phyloP scores from a whole-genome alignment of 257 asterid genomes.

The Haberlea rhodopensis region DNA sequence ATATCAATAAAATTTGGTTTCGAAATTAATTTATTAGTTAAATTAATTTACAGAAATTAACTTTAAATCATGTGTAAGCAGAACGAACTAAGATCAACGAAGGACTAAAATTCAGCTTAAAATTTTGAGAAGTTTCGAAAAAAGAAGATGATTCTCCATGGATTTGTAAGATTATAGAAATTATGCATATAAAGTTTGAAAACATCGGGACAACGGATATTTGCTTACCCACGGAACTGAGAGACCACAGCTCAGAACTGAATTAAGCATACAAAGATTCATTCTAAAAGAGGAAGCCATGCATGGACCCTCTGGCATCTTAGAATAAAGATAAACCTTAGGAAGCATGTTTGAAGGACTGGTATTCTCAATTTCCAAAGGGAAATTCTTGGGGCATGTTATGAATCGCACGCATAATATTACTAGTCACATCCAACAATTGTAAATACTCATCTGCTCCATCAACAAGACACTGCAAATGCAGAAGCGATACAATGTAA shows the following conservation, averaged over 20 bases:
- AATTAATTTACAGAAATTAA: too few relatives aligned
- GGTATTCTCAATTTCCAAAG: slow-evolving; percentile 37
- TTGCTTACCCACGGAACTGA: slow-evolving; percentile 14
- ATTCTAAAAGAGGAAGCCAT: slow-evolving; percentile 3
- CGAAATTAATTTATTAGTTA: too few relatives aligned
- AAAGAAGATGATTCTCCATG: too few relatives aligned
- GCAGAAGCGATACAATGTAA: slow-evolving; percentile 5
- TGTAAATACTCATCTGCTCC: slow-evolving; percentile 97
- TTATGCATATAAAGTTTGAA: too few relatives aligned
- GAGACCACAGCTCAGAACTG: neutral
- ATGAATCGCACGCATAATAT: slow-evolving; percentile 54
- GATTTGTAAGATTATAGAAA: too few relatives aligned
- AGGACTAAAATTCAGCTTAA: too few relatives aligned
- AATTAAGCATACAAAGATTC: slow-evolving; percentile 10
- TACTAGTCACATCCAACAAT: slow-evolving; percentile 84
- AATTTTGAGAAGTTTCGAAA: too few relatives aligned
- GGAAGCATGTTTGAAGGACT: slow-evolving; percentile 6
- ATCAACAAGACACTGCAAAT: slow-evolving; percentile 73
- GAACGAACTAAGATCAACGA: too few relatives aligned
- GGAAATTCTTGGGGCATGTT: slow-evolving; percentile 53
- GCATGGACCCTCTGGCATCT: slow-evolving; percentile 1
- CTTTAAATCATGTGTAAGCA: too few relatives aligned
- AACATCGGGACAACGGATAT: too few relatives aligned
- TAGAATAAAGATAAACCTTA: neutral
- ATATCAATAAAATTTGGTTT: too few relatives aligned